These are phyloP conservation scores for Daldinia vernicosa DNA, from an alignment of 495 filamentous ascomycete species.

Conservation along the genomic window DNA sequence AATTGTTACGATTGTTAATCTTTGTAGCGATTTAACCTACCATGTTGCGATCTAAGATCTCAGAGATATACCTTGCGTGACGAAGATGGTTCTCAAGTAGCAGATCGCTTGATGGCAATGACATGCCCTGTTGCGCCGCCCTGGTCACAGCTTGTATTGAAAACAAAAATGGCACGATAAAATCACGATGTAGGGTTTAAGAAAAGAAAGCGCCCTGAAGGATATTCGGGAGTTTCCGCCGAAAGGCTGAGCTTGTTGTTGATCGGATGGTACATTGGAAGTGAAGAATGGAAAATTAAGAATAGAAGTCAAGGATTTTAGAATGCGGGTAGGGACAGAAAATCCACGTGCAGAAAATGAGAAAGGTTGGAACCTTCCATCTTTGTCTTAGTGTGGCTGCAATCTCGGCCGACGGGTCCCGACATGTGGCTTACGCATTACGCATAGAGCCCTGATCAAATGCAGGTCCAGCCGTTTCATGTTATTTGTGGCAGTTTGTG, in stretches of 20 bases:
- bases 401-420: neutral
- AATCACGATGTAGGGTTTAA: neutral
- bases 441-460: neutral
- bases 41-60: constrained; percentile 35
- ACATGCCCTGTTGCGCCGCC: constrained; percentile 26
- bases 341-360: neutral
- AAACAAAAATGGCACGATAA: neutral
- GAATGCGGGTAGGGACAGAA: constrained; percentile 8
- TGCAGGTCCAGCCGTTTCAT: constrained; percentile 1
- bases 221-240: constrained; percentile 14
- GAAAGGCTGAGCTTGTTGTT: constrained; percentile 11
- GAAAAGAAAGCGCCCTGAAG: neutral
- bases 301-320: constrained; percentile 5
- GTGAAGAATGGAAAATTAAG: constrained; percentile 1
- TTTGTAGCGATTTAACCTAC: constrained; percentile 12
- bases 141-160: neutral
- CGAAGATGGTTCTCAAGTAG: constrained; percentile 19
- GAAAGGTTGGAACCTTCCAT: too few species aligned
- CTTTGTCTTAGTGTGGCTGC: neutral
- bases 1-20: too few species aligned
- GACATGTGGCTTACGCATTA: constrained; percentile 2
- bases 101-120: constrained; percentile 15
- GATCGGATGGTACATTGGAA: constrained; percentile 17
- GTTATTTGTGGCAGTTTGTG: neutral
- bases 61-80: constrained; percentile 18